Base-by-base conservation (phyloP, 306 rosid species). In the Quercus agrifolia region DNA sequence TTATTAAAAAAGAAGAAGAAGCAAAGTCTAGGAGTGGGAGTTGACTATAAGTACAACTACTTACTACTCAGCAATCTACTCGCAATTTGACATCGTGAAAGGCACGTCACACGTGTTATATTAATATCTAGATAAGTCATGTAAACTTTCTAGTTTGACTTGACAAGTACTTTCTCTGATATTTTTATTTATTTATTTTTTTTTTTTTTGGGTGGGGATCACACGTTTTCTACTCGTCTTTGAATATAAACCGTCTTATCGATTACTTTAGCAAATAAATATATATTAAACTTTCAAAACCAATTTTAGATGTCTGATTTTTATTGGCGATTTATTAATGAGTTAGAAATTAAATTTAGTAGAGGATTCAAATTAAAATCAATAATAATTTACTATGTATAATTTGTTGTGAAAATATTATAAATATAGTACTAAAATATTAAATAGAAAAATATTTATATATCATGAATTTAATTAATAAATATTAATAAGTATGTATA, bases 361-460 rank as follows among this genome's bases (percentile, higher is more conserved):
- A 0, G 0, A 0, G 0, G 0, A 0, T 6, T 38, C 0, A 7
- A 38, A 38, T 38, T 38, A 38, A 0, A 38, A 41, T 0, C 0
- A 41, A 2, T 41, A 8, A 41, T 0, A 41, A 41, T 7, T 2
- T 41, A 8, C 0, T 2, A 8, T 0, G 0, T 41, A 41, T 41
- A 41, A 8, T 41, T 41, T 41, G 0, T 41, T 41, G 0, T 7
- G 0, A 41, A 41, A 41, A 41, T 41, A 7, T 41, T 41, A 0
- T 2, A 7, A 2, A 41, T 0, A 0, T 41, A 0, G 0, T 0
- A 8, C 2, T 41, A 41, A 41, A 41, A 41, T 38, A 38, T 38
- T 38, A 38, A 7, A 38, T 38, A 7, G 0, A 7, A 38, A 38
- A 38, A 7, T 41, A 7, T 41, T 41, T 41, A 2, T 41, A 41